Percentiles rank a stretch among this genome's conserved stretches.
phyloP scores from a whole-genome alignment of 2,329 filamentous ascomycete genomes.

The Cladosporium sp. region DNA sequence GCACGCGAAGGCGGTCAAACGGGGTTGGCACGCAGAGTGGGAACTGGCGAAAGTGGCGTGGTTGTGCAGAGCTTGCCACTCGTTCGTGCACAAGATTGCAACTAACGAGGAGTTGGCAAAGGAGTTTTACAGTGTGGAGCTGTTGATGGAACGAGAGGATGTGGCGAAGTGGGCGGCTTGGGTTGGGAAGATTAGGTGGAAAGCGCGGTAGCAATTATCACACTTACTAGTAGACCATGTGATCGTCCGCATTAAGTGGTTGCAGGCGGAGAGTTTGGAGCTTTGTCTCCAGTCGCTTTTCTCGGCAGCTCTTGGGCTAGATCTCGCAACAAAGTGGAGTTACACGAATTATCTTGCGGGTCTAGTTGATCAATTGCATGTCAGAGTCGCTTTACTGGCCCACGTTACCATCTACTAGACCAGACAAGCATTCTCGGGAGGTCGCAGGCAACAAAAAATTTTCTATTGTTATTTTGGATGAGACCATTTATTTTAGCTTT shows the following conservation, averaged over 20 bases:
- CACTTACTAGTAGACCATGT: background rate
- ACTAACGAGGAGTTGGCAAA: constrained; percentile 75
- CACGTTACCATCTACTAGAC: too few relatives aligned
- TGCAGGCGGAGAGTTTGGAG: background rate
- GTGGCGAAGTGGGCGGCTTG: constrained; percentile 70
- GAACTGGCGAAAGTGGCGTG: constrained; percentile 79
- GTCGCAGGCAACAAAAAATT: too few relatives aligned
- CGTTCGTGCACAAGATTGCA: constrained; percentile 74
- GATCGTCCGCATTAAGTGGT: background rate
- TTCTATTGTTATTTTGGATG: too few relatives aligned
- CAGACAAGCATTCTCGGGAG: too few relatives aligned
- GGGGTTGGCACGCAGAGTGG: constrained; percentile 76
- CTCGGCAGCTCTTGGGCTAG: background rate
- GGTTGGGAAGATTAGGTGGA: constrained; percentile 75
- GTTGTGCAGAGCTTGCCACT: constrained; percentile 82
- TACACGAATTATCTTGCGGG: background rate
- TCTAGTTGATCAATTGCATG: background rate
- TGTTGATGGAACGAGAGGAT: constrained; percentile 68
- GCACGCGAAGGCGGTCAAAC: constrained; percentile 72
- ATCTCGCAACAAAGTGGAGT: background rate
- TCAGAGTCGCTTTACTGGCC: too few relatives aligned
- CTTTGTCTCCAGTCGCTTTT: background rate
- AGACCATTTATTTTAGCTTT: too few relatives aligned
- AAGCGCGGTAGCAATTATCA: constrained; percentile 47
- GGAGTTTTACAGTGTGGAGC: constrained; percentile 71